Conservation (phyloP, 2,329 filamentous ascomycete genomes). For the Botryotinia convoluta region DNA sequence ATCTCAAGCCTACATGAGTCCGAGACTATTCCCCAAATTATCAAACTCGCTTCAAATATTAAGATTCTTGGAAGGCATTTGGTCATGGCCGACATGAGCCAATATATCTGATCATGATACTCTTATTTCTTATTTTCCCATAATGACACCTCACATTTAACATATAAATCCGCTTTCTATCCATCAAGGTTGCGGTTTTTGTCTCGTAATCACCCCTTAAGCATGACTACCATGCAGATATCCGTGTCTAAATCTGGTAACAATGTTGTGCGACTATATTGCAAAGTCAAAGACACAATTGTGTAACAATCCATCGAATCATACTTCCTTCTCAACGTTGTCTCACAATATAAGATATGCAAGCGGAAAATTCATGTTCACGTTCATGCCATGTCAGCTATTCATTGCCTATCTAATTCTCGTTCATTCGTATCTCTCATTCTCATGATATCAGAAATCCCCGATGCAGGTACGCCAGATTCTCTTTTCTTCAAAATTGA, state of each 20-base stretch:
- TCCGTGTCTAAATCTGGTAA: background rate
- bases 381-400: background rate
- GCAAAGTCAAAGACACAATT: background rate
- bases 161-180: background rate
- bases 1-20: background rate
- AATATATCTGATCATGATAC: background rate
- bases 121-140: background rate
- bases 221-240: background rate
- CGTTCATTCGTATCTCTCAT: constrained; percentile 19
- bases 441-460: constrained; percentile 4
- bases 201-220: background rate
- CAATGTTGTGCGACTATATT: background rate
- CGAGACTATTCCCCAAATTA: background rate
- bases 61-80: background rate
- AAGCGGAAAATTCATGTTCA: background rate
- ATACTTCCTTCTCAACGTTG: background rate
- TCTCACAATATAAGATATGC: background rate
- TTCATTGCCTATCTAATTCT: constrained; percentile 12
- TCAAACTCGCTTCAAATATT: background rate
- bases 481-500: background rate
- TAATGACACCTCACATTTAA: background rate
- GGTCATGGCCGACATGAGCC: background rate
- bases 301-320: background rate
- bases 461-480: constrained; percentile 10
- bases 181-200: background rate